A percentile compares a stretch with the other conserved stretches of the same genome.
Conservation (phyloP, 106 monocot species). For the Dioscorea zingiberensis region DNA sequence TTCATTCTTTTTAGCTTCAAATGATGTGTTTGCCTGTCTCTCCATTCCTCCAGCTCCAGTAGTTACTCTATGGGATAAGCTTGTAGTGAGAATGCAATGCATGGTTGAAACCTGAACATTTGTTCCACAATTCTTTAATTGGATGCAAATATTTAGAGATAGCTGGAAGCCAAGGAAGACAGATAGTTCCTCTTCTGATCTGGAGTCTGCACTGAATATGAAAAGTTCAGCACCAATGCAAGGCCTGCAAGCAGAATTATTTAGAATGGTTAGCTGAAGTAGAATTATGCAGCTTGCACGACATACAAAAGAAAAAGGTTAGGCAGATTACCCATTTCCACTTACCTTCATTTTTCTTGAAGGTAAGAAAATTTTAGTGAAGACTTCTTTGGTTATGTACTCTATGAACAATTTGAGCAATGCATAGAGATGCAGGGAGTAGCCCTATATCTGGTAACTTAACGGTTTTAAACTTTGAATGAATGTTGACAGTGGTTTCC, state of each 20-base stretch:
- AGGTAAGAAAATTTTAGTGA: too few species aligned
- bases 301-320: too few species aligned
- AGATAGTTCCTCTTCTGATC: conserved; percentile 15
- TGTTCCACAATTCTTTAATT: conserved; percentile 25
- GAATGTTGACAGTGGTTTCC: too few species aligned
- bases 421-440: too few species aligned
- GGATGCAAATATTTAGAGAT: conserved; percentile 55
- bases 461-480: too few species aligned
- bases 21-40: conserved; percentile 10
- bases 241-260: conserved; percentile 33
- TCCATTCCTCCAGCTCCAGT: neutral
- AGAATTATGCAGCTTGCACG: too few species aligned
- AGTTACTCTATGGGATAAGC: conserved; percentile 12
- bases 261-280: neutral
- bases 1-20: conserved; percentile 15
- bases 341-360: too few species aligned
- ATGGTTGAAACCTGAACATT: conserved; percentile 24
- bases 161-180: conserved; percentile 27
- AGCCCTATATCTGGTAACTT: too few species aligned
- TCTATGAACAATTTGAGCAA: too few species aligned
- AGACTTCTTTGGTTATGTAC: too few species aligned
- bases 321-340: too few species aligned
- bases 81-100: conserved; percentile 45
- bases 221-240: conserved; percentile 61
- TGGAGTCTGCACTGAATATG: conserved; percentile 33